Evolutionary conservation across 75 land plant species (phyloP).

Genomic region (Adiantum capillusveneris): DNA sequence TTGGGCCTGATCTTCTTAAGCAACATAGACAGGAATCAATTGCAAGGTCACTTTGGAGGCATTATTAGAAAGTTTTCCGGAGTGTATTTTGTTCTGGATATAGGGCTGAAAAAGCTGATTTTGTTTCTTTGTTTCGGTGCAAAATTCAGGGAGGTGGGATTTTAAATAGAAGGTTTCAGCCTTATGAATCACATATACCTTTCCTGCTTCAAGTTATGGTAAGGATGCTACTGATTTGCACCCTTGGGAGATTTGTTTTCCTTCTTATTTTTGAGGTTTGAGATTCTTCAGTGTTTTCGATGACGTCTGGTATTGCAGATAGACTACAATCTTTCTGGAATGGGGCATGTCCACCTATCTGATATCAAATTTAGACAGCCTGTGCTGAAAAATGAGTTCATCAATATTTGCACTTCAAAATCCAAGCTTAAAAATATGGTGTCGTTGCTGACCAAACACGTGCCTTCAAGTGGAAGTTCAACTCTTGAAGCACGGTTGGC

Average conservation of each 20-base stretch:
- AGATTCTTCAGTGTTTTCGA: neutral
- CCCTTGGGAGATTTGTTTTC: neutral
- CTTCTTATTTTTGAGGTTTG: neutral
- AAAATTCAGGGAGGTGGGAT: conserved; percentile 65
- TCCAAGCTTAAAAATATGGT: neutral
- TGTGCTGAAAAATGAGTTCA: conserved; percentile 33
- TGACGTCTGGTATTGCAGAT: conserved; percentile 60
- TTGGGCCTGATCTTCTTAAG: no score
- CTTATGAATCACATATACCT: conserved; percentile 87
- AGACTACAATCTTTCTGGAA: conserved; percentile 90
- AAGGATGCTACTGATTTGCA: neutral
- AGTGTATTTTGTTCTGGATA: no score
- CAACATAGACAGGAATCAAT: no score
- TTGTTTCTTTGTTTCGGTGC: conserved; percentile 1
- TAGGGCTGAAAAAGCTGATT: neutral
- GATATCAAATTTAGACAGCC: conserved; percentile 77
- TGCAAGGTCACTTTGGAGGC: no score
- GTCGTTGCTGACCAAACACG: neutral
- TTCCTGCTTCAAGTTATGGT: conserved; percentile 85
- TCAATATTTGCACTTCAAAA: neutral
- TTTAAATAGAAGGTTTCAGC: conserved; percentile 60
- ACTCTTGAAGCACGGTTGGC: conserved; percentile 2
- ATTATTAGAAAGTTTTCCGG: no score
- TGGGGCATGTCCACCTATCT: conserved; percentile 77
- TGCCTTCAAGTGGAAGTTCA: neutral